These are phyloP conservation scores for Globisporangium acanthophoron DNA, from an alignment of 352 stramenopile genomes.

Conservation along the genomic window DNA sequence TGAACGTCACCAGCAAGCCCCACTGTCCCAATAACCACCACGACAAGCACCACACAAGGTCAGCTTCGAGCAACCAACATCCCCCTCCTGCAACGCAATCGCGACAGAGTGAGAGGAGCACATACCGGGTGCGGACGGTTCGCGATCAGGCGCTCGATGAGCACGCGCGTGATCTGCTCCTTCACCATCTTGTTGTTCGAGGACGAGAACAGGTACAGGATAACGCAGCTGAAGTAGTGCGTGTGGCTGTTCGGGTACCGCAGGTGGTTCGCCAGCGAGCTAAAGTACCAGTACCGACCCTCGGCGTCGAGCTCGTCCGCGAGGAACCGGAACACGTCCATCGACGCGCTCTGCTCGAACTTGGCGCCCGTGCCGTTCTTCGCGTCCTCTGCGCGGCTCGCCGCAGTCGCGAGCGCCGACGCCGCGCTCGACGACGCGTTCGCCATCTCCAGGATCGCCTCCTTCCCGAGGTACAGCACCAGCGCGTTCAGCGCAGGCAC, in stretches of 20 bases:
- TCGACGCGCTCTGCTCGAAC: slow-evolving; percentile 83
- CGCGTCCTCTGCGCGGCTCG: slow-evolving; percentile 16
- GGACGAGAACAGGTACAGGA: slow-evolving; percentile 98
- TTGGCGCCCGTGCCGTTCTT: slow-evolving; percentile 41
- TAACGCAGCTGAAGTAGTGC: slow-evolving; percentile 99
- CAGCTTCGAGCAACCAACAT: background rate
- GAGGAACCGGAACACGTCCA: slow-evolving; percentile 95
- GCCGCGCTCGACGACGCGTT: slow-evolving; percentile 24
- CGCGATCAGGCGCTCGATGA: slow-evolving; percentile 98
- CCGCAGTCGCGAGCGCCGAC: background rate
- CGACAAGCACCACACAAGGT: slow-evolving; percentile 2
- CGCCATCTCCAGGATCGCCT: slow-evolving; percentile 79
- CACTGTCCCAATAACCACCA: slow-evolving; percentile 38
- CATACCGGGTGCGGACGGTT: slow-evolving; percentile 95
- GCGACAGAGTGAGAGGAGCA: background rate
- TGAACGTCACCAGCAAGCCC: slow-evolving; percentile 98
- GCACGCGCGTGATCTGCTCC: slow-evolving; percentile 97
- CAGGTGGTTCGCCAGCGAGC: slow-evolving; percentile 98
- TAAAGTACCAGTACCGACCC: slow-evolving; percentile 97
- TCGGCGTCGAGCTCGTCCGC: slow-evolving; percentile 95
- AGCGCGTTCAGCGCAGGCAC: slow-evolving; percentile 93
- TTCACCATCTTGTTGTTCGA: slow-evolving; percentile 95
- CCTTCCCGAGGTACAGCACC: slow-evolving; percentile 81
- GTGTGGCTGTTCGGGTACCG: slow-evolving; percentile 99
- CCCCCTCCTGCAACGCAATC: background rate